Evolutionary conservation across 2,329 filamentous ascomycete species (phyloP).

Genomic region (Elsinoe arachidis): DNA sequence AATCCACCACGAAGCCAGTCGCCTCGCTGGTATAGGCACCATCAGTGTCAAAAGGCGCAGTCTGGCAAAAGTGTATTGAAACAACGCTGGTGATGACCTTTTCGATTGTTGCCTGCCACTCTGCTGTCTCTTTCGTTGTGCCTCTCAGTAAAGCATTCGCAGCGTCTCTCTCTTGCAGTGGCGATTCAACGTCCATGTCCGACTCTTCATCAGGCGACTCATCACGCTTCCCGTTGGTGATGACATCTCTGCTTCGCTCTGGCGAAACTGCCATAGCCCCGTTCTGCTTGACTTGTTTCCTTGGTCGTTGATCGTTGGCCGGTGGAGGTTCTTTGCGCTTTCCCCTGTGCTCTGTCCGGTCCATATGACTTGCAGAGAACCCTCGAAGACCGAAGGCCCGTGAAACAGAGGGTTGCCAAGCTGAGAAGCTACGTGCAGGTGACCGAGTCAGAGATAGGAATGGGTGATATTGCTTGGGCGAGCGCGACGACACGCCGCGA

Average conservation of each 20-base stretch:
- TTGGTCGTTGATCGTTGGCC: conserved; percentile 24
- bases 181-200: conserved; percentile 35
- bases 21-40: conserved; percentile 87
- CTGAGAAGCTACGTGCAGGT: background rate
- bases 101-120: conserved; percentile 95
- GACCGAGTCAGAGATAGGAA: background rate
- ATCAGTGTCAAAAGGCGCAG: conserved; percentile 97
- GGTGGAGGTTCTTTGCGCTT: conserved; percentile 31
- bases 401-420: background rate
- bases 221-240: conserved; percentile 22
- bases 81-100: conserved; percentile 91
- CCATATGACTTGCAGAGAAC: conserved; percentile 10
- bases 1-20: conserved; percentile 95
- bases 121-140: conserved; percentile 56
- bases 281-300: conserved; percentile 24
- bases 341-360: conserved; percentile 10
- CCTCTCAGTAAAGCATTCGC: conserved; percentile 35
- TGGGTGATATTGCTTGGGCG: background rate
- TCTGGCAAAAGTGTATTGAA: conserved; percentile 98
- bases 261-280: conserved; percentile 9
- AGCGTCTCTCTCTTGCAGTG: conserved; percentile 2
- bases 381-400: background rate
- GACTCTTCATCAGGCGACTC: conserved; percentile 29
- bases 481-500: background rate
- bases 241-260: conserved; percentile 7